phyloP scores from a whole-genome alignment of 2,329 filamentous ascomycete genomes.

The Nectriaceae sp. region DNA sequence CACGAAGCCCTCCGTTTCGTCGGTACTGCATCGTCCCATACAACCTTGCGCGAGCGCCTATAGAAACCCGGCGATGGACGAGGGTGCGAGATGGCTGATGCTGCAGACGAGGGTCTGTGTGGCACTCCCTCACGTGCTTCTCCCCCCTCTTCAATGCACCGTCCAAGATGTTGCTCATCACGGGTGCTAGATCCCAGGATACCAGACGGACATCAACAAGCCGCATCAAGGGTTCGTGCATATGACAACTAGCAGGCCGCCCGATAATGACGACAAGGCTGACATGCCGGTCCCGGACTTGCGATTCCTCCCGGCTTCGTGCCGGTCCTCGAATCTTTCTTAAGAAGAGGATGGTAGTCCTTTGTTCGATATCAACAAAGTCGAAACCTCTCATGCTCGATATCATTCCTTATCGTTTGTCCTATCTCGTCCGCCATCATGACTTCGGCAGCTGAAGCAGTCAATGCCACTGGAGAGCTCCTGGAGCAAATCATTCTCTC shows the following conservation, averaged over 20 bases:
- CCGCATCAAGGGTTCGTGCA: not conserved
- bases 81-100: not conserved
- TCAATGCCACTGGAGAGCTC: not conserved
- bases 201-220: not conserved
- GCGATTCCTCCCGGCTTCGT: not conserved
- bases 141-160: not conserved
- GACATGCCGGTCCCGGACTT: not conserved
- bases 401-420: too few relatives aligned
- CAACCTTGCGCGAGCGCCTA: not conserved
- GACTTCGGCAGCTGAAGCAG: not conserved
- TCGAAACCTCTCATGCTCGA: too few relatives aligned
- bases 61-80: not conserved
- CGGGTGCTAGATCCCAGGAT: not conserved
- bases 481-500: not conserved
- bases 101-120: not conserved
- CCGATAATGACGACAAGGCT: not conserved
- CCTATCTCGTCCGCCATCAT: too few relatives aligned
- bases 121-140: not conserved
- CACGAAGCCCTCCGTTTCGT: not conserved
- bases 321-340: not conserved
- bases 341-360: not conserved
- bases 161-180: not conserved
- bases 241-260: not conserved
- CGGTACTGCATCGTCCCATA: not conserved
- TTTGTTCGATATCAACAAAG: too few relatives aligned